Evolutionary conservation across 768 basidiomycete genomes (phyloP), one percentile per base, ranked within the genome.

Genomic region (Phanerochaete sordida): DNA sequence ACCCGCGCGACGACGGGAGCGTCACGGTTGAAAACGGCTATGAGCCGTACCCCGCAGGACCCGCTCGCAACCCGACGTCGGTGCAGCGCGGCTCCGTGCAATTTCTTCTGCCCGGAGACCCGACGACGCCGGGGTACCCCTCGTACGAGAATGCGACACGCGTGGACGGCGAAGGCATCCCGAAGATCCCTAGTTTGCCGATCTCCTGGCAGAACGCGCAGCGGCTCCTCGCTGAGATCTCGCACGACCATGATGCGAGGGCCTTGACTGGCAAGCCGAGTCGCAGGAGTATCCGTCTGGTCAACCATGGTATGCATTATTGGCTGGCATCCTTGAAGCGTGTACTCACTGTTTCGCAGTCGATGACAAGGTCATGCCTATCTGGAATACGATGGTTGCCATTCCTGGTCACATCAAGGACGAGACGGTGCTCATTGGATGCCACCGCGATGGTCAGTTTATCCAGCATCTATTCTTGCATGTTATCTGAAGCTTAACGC

Each of bases 51-150:
- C 96, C 95, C 4, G 76, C 82, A 15, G 95, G 96, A 2, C 95
- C 95, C 30, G 96, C 95, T 46, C 82, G 94, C 54, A 91, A 94
- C 71, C 90, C 90, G 0, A 83, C 84, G 3, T 85, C 89, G n/a
- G 87, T 98, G 16, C 86, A 98, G 71, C 84, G 95, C 50, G 95
- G 95, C 31, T 90, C 87, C 43, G 92, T 92, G 0, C 86, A 88
- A 66, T 88, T 79, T 72, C 67, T 88, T 15, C 81, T 78, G 7
- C 62, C 82, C 4, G 63, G 87, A 11, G 90, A 91, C 68, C 91
- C 94, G 1, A 87, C 90, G 0, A 98, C 96, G 2, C 95, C 95
- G 5, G 92, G 90, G 9, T 82, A 86, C 63, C 96, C 96, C 49
- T 79, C 96, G 1, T 98, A 98, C 71, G 81, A 86, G 69, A 86